Evolutionary conservation across 768 basidiomycete species (phyloP), one percentile per base, ranked within the genome.

Genomic region (Antrodiella citrinella): DNA sequence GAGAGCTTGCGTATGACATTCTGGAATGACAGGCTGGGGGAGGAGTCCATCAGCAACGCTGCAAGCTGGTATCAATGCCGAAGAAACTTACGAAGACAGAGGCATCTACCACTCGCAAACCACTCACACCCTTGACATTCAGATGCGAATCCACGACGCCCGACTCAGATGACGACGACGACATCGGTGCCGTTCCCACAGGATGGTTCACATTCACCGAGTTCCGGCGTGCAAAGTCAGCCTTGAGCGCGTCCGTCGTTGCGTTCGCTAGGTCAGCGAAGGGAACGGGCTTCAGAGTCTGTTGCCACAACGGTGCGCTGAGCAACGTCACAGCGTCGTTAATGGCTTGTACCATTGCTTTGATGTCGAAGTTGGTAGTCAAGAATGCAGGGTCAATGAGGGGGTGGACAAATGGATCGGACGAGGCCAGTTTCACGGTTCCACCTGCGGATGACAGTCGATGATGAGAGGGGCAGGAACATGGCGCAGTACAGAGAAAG

Each of bases 361-460:
- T 50, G 24, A 62, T 43, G 50, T 71, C 69, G 46, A 51, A 61
- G 12, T n/a, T 13, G 35, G 26, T 51, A 3, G 49, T 47, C 26
- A 69, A 62, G 44, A 56, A 45, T n/a, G 25, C 50, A 4, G 57
- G 57, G 50, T 65, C 51, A 42, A 65, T 57, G 22, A 58, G 43
- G 10, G 62, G 65, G 22, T 35, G 26, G 15, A 51, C 58, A 45
- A 63, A 59, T 0, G 61, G 56, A 47, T 61, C 47, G 2, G 44
- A 24, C 18, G 59, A 60, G 3, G 42, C 49, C 13, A 66, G 49
- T 3, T 19, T 57, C 13, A 65, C 45, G 18, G 57, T 51, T 1
- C 65, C 62, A 15, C 58, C 59, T 62, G 40, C 43, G 45, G 38
- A 41, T n/a, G 47, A 15, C 21, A 26, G 25, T 10, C n/a, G 18